Base-by-base conservation (phyloP, 2,329 filamentous ascomycete genomes). In the Pezicula radicicola region DNA sequence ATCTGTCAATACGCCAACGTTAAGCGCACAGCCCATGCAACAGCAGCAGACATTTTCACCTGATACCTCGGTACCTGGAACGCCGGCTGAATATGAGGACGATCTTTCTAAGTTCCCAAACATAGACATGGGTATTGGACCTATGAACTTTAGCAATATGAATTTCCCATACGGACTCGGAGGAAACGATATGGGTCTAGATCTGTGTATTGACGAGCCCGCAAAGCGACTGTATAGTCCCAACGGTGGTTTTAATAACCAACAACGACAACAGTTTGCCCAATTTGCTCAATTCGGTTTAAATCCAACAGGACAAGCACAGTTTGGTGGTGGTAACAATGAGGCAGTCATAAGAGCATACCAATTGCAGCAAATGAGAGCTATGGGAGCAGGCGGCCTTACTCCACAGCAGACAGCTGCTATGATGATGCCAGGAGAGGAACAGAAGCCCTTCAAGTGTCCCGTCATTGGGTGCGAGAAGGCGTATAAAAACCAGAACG, bases 401-500 rank as follows among this genome's bases (percentile, higher is more conserved):
- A 33, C 30, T 33, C 9, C 30, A 13, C 30, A 33, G 12, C 56
- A 62, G 47, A 49, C 57, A 21, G 78, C 79, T 30, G 78, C 75
- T n/a, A 56, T 64, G 54, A 78, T 84, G 70, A 79, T 85, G 66
- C 79, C 81, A 53, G 87, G 87, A 15, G 93, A 97, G 68, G 93
- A 99, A 68, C 91, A 95, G 64, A 99, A 97, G 73, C 94, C 94
- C 0, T 99, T 96, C 78, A 89, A 92, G 68, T 99, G 94, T 65
- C 94, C 94, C 1, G 94, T 99, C 47, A 96, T 99, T 68, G 94
- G 94, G 6, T 99, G 94, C 66, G 94, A 97, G 71, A 99, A 99
- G 77, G 93, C 94, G 0, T 99, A 99, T 76, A 99, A 99, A 79
- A 99, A 99, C 70, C 94, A 97, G 69, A 99, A 99, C 62, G 94